Conservation (phyloP, 768 basidiomycete species). For the Cyclocybe aegerita region DNA sequence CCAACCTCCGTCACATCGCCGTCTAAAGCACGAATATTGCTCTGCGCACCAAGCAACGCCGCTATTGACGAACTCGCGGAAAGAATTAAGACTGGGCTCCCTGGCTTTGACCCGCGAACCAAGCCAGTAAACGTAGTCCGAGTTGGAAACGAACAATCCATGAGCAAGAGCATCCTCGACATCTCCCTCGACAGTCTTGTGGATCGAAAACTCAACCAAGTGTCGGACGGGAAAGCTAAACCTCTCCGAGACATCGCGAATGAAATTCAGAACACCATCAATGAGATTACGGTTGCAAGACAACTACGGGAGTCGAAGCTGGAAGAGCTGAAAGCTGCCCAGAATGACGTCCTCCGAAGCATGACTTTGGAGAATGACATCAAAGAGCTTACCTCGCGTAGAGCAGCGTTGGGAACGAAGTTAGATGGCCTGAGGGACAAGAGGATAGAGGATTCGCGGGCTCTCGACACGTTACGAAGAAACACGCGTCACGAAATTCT, state of each 20-base stretch:
- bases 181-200: conserved; percentile 87
- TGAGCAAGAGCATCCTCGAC: conserved; percentile 80
- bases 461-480: conserved; percentile 79
- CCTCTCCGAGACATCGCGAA: conserved; percentile 51
- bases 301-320: conserved; percentile 53
- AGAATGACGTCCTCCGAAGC: conserved; percentile 55
- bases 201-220: conserved; percentile 63
- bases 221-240: conserved; percentile 29
- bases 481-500: conserved; percentile 76
- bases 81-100: conserved; percentile 80
- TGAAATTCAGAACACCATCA: conserved; percentile 57
- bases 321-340: conserved; percentile 53
- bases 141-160: conserved; percentile 74
- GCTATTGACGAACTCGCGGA: conserved; percentile 96
- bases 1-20: conserved; percentile 31
- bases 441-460: conserved; percentile 75
- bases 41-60: conserved; percentile 98
- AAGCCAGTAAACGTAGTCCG: conserved; percentile 82
- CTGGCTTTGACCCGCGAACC: conserved; percentile 50
- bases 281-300: conserved; percentile 73
- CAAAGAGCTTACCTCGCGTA: conserved; percentile 55
- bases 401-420: conserved; percentile 62
- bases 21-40: conserved; percentile 66
- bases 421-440: conserved; percentile 81
- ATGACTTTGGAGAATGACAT: conserved; percentile 72